Evolutionary conservation across 2,329 filamentous ascomycete genomes (phyloP).

Genomic region (Pyrenophora tritici-repentis): DNA sequence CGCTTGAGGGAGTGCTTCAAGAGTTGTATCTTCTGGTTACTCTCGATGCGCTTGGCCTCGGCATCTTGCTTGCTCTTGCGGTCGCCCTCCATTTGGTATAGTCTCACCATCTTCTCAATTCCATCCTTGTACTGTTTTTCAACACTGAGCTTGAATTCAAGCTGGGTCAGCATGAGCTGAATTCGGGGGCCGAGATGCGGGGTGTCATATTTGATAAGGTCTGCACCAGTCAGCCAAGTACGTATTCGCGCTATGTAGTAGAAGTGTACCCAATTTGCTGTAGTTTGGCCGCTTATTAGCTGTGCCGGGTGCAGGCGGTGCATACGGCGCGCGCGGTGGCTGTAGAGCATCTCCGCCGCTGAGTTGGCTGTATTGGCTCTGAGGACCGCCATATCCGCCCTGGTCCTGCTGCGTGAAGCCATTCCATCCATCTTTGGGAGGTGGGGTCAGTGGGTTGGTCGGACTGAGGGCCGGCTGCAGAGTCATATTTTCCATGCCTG

Average conservation of each 20-base stretch:
- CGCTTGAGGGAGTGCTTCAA: slow-evolving; percentile 93
- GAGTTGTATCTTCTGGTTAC: slow-evolving; percentile 95
- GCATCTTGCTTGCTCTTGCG: slow-evolving; percentile 94
- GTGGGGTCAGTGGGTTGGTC: slow-evolving; percentile 58
- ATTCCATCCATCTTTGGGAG: slow-evolving; percentile 70
- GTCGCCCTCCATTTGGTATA: slow-evolving; percentile 97
- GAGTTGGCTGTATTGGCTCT: slow-evolving; percentile 59
- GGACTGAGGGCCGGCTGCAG: slow-evolving; percentile 56
- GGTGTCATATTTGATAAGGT: slow-evolving; percentile 98
- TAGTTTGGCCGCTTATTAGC: slow-evolving; percentile 79
- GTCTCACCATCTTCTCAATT: slow-evolving; percentile 98
- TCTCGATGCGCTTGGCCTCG: slow-evolving; percentile 86
- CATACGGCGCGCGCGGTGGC: slow-evolving; percentile 80
- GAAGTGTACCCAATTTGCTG: slow-evolving; percentile 82
- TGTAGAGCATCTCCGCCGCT: slow-evolving; percentile 73
- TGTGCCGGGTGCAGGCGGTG: slow-evolving; percentile 70
- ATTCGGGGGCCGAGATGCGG: slow-evolving; percentile 94
- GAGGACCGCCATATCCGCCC: slow-evolving; percentile 65
- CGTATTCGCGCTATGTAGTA: neutral
- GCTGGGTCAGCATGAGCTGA: slow-evolving; percentile 97
- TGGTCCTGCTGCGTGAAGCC: slow-evolving; percentile 59
- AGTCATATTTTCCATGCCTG: slow-evolving; percentile 70
- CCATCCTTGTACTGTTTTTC: slow-evolving; percentile 99
- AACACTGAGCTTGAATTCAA: slow-evolving; percentile 98
- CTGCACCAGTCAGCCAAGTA: slow-evolving; percentile 53